phyloP scores from a whole-genome alignment of 2,329 filamentous ascomycete genomes.

The Byssoonygena ceratinophila region DNA sequence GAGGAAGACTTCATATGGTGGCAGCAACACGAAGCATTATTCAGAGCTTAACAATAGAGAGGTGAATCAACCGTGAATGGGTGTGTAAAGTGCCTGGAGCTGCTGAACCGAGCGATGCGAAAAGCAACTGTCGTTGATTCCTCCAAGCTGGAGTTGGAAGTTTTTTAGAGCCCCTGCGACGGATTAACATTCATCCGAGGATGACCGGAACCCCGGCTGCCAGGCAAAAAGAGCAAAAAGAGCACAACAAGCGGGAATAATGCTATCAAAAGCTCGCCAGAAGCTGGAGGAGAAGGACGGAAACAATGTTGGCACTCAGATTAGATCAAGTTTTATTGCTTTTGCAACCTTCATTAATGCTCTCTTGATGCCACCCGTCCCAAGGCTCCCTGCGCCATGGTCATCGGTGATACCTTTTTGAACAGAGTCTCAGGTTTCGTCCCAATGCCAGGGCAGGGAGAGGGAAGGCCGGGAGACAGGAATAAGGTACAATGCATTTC shows the following conservation, averaged over 20 bases:
- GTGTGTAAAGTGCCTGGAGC: background rate
- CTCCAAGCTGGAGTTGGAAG: background rate
- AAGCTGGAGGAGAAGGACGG: background rate
- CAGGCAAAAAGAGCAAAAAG: background rate
- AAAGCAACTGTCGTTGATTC: background rate
- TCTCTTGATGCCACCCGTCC: background rate
- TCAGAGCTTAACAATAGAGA: background rate
- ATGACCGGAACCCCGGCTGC: background rate
- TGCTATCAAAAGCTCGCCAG: background rate
- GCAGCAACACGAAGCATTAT: background rate
- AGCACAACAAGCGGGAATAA: background rate
- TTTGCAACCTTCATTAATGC: constrained; percentile 34
- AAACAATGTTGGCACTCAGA: constrained; percentile 35
- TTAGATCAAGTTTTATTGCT: constrained; percentile 52
- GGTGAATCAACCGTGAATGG: background rate
- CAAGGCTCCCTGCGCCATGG: background rate
- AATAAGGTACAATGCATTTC: constrained; percentile 1
- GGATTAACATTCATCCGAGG: background rate
- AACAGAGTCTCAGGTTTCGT: background rate
- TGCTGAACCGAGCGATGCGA: background rate
- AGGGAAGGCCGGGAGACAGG: background rate
- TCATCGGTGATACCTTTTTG: constrained; percentile 7
- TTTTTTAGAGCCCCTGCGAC: background rate
- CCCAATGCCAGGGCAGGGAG: background rate
- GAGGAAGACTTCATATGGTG: background rate